Evolutionary conservation across 345 rosid genomes (phyloP), one percentile per base, ranked within the genome.

Genomic region (Hypericum perforatum): DNA sequence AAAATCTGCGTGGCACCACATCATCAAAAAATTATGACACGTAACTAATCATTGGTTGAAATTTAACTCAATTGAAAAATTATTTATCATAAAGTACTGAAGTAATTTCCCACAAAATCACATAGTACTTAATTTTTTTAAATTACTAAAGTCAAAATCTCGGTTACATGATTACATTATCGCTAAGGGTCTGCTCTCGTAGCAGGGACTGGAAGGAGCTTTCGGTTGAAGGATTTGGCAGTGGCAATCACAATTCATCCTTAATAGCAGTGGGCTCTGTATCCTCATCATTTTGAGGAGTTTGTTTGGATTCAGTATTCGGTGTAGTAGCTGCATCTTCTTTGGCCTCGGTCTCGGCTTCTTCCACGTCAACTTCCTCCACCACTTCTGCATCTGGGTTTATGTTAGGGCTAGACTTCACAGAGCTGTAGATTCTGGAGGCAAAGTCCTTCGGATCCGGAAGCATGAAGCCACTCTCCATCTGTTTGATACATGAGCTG

Each of bases 401-500:
- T 60, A 92, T 80, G 64, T 70, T 68, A 11, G 88, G 77, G 65
- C 91, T 65, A 7, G 89, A 70, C 67, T 83, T 88, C 55, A 92
- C 91, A 0, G 97, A 78, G 77, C 66, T 65, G 63, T 88, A 88
- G 53, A 88, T 85, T n/a, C 81, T 75, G 22, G 79, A 83, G 8
- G 98, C 95, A 39, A 92, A 92, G 58, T 82, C 97, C 64, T 88
- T 88, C 6, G 97, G 97, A 57, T 92, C 94, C 0, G 11, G 62
- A 49, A 76, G 78, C 53, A 72, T 43, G 73, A 88, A 92, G 52
- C 98, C 98, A 66, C 97, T 92, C 83, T 92, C 98, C 82, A 92
- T 74, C 94, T 0, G 97, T 88, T 64, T 88, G 96, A 80, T 92
- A 85, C 64, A 92, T 76, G 58, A 92, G 95, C 44, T 73, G 84